phyloP scores from a whole-genome alignment of 257 asterid genomes.

The Fraxinus quadrangulata region DNA sequence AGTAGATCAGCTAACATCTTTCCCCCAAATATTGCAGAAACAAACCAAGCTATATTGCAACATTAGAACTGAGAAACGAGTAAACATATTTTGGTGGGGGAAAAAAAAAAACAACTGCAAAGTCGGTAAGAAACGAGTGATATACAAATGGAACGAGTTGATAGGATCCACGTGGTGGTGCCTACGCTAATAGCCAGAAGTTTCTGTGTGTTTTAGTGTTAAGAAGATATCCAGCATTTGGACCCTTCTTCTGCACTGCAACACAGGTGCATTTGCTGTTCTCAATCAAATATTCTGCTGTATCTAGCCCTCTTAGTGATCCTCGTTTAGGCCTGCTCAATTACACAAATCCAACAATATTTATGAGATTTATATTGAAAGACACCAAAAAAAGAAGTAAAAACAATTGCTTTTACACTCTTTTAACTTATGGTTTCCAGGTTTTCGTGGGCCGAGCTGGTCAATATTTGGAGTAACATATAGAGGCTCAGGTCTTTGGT shows the following conservation, averaged over 20 bases:
- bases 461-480: too few relatives aligned
- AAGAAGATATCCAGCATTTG: conserved; percentile 69
- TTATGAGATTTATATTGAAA: too few relatives aligned
- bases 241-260: conserved; percentile 76
- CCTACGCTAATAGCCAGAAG: conserved; percentile 77
- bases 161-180: background rate
- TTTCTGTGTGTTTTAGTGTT: conserved; percentile 69
- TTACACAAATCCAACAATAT: background rate
- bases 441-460: too few relatives aligned
- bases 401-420: background rate
- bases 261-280: conserved; percentile 79
- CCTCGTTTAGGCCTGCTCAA: conserved; percentile 46
- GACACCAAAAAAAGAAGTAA: background rate
- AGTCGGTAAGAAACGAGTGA: background rate
- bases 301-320: conserved; percentile 59
- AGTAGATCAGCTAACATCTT: background rate
- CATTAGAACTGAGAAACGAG: background rate
- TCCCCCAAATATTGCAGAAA: background rate
- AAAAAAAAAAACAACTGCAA: background rate
- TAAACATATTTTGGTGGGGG: background rate
- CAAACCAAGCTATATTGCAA: background rate
- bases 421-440: too few relatives aligned
- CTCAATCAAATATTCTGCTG: conserved; percentile 68
- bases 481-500: too few relatives aligned
- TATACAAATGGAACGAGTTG: background rate